phyloP scores from a whole-genome alignment of 176 grass and related monocot species.

The Dactylis glomerata region DNA sequence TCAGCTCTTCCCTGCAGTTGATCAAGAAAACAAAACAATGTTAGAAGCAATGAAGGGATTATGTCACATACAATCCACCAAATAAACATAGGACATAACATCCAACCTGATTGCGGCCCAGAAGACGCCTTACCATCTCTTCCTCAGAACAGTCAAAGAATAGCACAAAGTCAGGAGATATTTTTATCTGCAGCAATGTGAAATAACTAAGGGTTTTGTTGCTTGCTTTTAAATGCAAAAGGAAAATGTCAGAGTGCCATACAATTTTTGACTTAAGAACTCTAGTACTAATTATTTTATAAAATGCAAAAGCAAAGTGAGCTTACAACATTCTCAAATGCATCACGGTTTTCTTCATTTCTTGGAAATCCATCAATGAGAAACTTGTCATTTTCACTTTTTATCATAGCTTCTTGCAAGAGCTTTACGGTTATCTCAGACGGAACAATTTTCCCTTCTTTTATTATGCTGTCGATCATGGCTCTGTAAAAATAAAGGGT shows the following conservation, averaged over 20 bases:
- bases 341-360: conserved; percentile 63
- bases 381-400: conserved; percentile 60
- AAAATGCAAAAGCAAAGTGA: neutral
- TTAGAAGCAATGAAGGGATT: neutral
- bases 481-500: conserved; percentile 31
- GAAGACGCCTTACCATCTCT: conserved; percentile 58
- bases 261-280: neutral
- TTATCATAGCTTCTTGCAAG: conserved; percentile 51
- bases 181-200: conserved; percentile 41
- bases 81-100: conserved; percentile 3
- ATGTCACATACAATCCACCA: neutral
- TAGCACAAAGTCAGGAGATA: conserved; percentile 58
- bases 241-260: neutral
- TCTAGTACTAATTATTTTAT: neutral
- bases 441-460: conserved; percentile 69
- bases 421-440: conserved; percentile 64
- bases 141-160: conserved; percentile 60
- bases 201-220: conserved; percentile 13
- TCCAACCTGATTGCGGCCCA: conserved; percentile 50
- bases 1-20: conserved; percentile 55
- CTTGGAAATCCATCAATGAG: conserved; percentile 67
- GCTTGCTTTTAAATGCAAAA: neutral
- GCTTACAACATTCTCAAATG: conserved; percentile 60
- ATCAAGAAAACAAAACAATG: conserved; percentile 21
- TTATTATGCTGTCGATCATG: conserved; percentile 69